Evolutionary conservation across 495 filamentous ascomycete species (phyloP).

Genomic region (Neurospora sp.): DNA sequence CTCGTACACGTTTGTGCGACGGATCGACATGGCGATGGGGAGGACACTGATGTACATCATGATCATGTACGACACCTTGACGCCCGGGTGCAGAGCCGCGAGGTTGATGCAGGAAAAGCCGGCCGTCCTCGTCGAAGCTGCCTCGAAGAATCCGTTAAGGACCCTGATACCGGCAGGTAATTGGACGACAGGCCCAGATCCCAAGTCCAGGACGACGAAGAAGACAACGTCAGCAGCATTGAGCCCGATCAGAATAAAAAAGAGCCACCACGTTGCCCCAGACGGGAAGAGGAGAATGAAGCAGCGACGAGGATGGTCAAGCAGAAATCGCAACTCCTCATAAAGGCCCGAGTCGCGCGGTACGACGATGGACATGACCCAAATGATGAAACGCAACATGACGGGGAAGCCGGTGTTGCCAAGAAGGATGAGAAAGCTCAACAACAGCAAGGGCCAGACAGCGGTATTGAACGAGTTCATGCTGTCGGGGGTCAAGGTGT

Average conservation of each 20-base stretch:
- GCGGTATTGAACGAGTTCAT: conserved; percentile 80
- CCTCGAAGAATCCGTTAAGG: conserved; percentile 80
- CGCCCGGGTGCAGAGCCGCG: conserved; percentile 69
- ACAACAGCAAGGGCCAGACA: conserved; percentile 60
- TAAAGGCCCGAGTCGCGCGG: conserved; percentile 56
- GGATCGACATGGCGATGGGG: conserved; percentile 87
- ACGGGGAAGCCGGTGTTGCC: conserved; percentile 93
- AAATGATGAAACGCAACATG: conserved; percentile 85
- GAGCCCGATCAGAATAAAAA: conserved; percentile 69
- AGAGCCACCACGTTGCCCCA: conserved; percentile 92
- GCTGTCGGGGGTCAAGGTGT: conserved; percentile 81
- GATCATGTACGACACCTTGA: conserved; percentile 89
- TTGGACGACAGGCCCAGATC: conserved; percentile 50
- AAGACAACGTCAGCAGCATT: conserved; percentile 80
- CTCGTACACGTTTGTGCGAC: conserved; percentile 93
- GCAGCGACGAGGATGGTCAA: conserved; percentile 90
- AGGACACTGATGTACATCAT: conserved; percentile 99
- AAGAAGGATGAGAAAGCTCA: conserved; percentile 75
- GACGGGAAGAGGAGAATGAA: conserved; percentile 89
- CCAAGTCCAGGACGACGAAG: conserved; percentile 80
- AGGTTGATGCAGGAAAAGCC: conserved; percentile 76
- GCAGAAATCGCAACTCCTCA: conserved; percentile 80
- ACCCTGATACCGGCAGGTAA: conserved; percentile 61
- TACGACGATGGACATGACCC: conserved; percentile 52
- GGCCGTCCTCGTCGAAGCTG: conserved; percentile 74